These are phyloP conservation scores for Fragaria ananassa DNA, from an alignment of 306 rosid genomes.

Conservation along the genomic window DNA sequence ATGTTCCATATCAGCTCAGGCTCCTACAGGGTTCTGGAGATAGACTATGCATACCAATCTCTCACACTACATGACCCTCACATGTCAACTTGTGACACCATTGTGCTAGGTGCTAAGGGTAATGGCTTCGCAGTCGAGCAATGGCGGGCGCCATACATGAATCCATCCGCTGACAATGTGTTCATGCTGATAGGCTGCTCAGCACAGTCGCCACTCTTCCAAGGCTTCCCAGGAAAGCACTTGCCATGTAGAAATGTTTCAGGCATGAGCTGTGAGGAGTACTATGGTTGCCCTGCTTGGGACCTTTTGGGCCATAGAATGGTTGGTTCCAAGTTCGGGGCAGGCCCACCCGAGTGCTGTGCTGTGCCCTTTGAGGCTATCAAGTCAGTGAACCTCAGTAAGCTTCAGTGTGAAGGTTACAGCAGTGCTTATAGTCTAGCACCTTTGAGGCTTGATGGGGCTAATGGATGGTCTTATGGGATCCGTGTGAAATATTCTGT, in stretches of 20 bases:
- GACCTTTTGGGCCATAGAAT: constrained; percentile 55
- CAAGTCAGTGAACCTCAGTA: constrained; percentile 66
- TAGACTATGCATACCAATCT: constrained; percentile 85
- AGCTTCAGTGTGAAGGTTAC: constrained; percentile 84
- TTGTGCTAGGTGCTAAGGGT: constrained; percentile 65
- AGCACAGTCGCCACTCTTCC: constrained; percentile 75
- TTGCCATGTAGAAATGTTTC: constrained; percentile 84
- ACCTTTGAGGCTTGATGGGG: constrained; percentile 70
- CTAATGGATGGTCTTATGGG: constrained; percentile 76
- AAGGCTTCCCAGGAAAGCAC: constrained; percentile 90
- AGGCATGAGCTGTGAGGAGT: constrained; percentile 91
- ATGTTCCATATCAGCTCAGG: constrained; percentile 91
- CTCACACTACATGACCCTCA: constrained; percentile 89
- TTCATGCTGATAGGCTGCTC: constrained; percentile 96
- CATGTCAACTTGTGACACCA: constrained; percentile 74
- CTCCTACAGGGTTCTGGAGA: constrained; percentile 78
- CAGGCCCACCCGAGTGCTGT: constrained; percentile 85
- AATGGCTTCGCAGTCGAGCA: constrained; percentile 76
- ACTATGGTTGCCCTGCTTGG: constrained; percentile 85
- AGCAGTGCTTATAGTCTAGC: constrained; percentile 90
- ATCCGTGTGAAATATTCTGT: constrained; percentile 81
- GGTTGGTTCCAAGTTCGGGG: constrained; percentile 46
- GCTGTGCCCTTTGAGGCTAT: constrained; percentile 69
- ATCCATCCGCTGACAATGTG: constrained; percentile 68
- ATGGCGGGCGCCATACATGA: constrained; percentile 80